phyloP scores from a whole-genome alignment of 148 eudicot species.

The Camellia sinensis region DNA sequence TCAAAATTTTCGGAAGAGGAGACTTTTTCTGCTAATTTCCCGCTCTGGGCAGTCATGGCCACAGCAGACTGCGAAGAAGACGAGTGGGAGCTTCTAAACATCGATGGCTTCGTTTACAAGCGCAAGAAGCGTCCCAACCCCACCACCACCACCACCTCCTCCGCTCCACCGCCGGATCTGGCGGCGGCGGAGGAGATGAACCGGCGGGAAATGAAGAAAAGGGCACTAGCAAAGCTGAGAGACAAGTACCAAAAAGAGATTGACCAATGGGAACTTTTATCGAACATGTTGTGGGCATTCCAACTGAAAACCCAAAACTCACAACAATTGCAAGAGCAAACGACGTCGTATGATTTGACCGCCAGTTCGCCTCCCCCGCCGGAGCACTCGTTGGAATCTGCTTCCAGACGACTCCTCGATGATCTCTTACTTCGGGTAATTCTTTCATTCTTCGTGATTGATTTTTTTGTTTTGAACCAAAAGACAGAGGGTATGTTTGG shows the following conservation, averaged over 20 bases:
- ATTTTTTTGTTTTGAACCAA: background rate
- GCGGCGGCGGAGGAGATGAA: conserved; percentile 38
- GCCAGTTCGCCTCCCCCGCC: conserved; percentile 8
- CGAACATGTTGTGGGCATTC: conserved; percentile 52
- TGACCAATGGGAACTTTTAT: conserved; percentile 58
- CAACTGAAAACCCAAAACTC: conserved; percentile 21
- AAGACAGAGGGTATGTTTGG: no score
- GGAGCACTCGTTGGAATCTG: conserved; percentile 15
- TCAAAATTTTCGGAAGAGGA: background rate
- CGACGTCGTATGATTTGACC: background rate
- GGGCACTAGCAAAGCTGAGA: conserved; percentile 43
- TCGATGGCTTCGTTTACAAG: conserved; percentile 68
- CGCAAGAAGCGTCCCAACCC: conserved; percentile 50
- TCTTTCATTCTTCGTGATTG: background rate
- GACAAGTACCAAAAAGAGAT: conserved; percentile 54
- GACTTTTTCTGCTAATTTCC: background rate
- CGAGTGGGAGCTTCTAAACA: conserved; percentile 64
- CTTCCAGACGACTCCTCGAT: conserved; percentile 19
- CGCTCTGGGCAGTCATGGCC: conserved; percentile 11
- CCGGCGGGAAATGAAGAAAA: conserved; percentile 39
- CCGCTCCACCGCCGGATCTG: conserved; percentile 49
- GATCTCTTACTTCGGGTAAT: conserved; percentile 36
- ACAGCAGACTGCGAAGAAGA: conserved; percentile 20
- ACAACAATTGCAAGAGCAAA: background rate
- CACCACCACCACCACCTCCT: conserved; percentile 25